Conservation (phyloP, 139 green algal species). For the Ettlia oleoabundans region DNA sequence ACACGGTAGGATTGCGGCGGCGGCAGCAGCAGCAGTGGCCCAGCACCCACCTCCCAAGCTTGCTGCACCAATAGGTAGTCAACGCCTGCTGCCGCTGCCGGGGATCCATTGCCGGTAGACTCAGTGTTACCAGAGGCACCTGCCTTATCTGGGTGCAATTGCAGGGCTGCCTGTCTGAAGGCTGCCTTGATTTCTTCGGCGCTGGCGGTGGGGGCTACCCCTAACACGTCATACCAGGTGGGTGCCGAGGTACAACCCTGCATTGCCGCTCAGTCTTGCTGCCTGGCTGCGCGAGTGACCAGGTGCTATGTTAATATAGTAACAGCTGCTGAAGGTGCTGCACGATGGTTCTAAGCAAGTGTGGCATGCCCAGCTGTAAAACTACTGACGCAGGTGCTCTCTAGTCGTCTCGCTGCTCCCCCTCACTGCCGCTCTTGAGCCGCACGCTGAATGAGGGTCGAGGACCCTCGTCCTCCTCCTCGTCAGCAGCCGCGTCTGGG, state of each 20-base stretch:
- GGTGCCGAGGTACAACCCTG: no score
- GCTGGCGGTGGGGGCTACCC: slow-evolving; percentile 28
- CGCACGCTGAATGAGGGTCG: slow-evolving; percentile 4
- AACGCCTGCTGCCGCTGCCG: neutral
- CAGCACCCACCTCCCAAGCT: slow-evolving; percentile 22
- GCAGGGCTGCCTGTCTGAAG: slow-evolving; percentile 79
- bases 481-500: slow-evolving; percentile 7
- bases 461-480: neutral
- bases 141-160: slow-evolving; percentile 85
- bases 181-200: slow-evolving; percentile 81
- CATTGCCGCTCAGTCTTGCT: neutral
- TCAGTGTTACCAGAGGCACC: neutral
- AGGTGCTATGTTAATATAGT: no score
- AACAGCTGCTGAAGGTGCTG: no score
- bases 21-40: neutral
- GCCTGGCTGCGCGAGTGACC: neutral
- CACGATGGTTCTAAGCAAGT: no score
- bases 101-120: neutral
- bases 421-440: slow-evolving; percentile 23
- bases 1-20: no score
- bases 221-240: slow-evolving; percentile 48
- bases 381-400: no score
- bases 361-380: no score
- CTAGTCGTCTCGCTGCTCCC: neutral
- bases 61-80: slow-evolving; percentile 28